phyloP scores from a whole-genome alignment of 305 asterid genomes.

The Fraxinus xanthoxyloides region DNA sequence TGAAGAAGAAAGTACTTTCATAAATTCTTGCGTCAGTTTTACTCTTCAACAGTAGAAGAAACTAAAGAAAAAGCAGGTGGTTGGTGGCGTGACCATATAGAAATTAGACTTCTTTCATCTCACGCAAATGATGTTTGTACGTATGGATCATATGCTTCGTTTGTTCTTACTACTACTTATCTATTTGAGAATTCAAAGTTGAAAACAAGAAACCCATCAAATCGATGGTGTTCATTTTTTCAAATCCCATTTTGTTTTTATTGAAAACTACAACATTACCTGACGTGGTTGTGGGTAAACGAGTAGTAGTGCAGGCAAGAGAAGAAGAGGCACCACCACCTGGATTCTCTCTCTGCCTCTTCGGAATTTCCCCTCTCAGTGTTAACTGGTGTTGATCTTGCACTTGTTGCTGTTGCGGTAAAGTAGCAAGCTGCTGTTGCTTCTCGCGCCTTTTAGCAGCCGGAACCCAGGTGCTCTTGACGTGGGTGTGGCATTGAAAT shows the following conservation, averaged over 20 bases:
- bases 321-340: constrained; percentile 24
- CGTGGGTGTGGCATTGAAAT: constrained; percentile 68
- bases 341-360: constrained; percentile 46
- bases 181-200: background rate
- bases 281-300: constrained; percentile 50
- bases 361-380: constrained; percentile 34
- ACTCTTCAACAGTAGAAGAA: too few species aligned
- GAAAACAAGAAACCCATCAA: constrained; percentile 16
- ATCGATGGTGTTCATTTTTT: constrained; percentile 1
- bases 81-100: background rate
- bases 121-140: constrained; percentile 21
- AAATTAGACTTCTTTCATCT: constrained; percentile 20
- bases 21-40: too few species aligned
- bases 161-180: background rate
- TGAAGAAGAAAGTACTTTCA: constrained; percentile 1
- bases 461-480: constrained; percentile 88
- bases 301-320: constrained; percentile 35
- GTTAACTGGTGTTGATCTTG: constrained; percentile 35
- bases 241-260: constrained; percentile 1
- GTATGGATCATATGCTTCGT: background rate
- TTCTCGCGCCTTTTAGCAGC: constrained; percentile 72
- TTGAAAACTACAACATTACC: constrained; percentile 35
- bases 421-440: constrained; percentile 43
- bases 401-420: constrained; percentile 31
- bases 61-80: too few species aligned